Evolutionary conservation across 1,284 basidiomycete species (phyloP), one percentile per base, ranked within the genome.

Genomic region (Melanopsichium pennsylvanicum): DNA sequence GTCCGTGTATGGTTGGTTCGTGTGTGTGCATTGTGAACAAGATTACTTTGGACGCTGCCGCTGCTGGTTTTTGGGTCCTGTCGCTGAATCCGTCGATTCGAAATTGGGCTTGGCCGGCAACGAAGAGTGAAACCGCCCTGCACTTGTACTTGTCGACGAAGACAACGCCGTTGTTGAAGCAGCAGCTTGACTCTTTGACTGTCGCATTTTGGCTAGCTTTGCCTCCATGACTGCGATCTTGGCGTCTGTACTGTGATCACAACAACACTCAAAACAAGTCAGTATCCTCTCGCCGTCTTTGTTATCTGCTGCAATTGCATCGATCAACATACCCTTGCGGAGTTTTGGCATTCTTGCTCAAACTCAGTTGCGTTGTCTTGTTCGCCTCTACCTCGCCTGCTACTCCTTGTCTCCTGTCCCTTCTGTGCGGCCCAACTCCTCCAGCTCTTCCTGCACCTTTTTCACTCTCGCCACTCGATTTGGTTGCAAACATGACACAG

Each of bases 151-250:
- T n/a, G n/a, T n/a, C n/a, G n/a, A n/a, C 25, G 23, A 10, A 29
- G 49, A 12, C 2, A 4, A 21, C 18, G 31, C 11, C 11, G 50
- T 6, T 23, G 51, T 11, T 36, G 48, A n/a, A n/a, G 47, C 12
- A 6, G 38, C 18, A 1, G 39, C 22, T 7, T 39, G 35, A 6
- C 41, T 29, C 25, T 66, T 66, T 19, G 13, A 27, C 31, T 64
- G 49, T 4, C 66, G 55, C 29, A 69, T 39, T 31, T 60, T 50
- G 42, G 66, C 59, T 3, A 97, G 84, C 81, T 97, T 97, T 5
- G 94, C 94, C 81, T 97, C 95, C 86, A 97, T 90, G 62, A 90
- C 88, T 2, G 93, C 92, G 72, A 97, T 97, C 83, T 96, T 96
- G 66, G 88, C 88, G 41, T 87, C 84, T 1, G 91, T 93, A 5